A percentile compares a stretch with the other conserved stretches of the same genome.
Evolutionary conservation across 148 eudicot genomes (phyloP).

Genomic region (Camellia lanceoleosa): DNA sequence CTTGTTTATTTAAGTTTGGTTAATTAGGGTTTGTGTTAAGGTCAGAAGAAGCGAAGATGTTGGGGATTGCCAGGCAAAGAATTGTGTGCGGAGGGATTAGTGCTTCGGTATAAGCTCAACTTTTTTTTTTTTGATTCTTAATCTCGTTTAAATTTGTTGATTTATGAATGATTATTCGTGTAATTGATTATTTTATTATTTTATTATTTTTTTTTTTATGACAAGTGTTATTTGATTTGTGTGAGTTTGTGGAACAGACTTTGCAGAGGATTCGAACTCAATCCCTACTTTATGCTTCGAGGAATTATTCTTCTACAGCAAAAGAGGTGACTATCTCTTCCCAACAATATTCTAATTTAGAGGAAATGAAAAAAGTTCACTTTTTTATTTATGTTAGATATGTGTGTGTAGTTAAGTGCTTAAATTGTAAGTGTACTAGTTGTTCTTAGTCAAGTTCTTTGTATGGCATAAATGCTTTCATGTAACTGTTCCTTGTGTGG

Average conservation of each 20-base stretch:
- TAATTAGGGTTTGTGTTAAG: not conserved
- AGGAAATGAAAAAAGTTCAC: not conserved
- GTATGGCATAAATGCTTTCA: no score
- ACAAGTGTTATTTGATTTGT: not conserved
- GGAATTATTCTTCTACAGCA: conserved; percentile 45
- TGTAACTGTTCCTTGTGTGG: no score
- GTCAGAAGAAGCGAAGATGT: conserved; percentile 28
- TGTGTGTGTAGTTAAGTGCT: not conserved
- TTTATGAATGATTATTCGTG: not conserved
- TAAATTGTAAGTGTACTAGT: not conserved
- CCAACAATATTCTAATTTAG: not conserved
- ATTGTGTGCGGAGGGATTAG: conserved; percentile 24
- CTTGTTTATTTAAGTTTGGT: not conserved
- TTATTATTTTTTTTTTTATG: not conserved
- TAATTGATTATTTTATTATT: not conserved
- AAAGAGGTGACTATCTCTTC: conserved; percentile 38
- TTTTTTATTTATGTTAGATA: no score
- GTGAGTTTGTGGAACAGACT: not conserved
- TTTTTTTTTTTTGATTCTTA: not conserved
- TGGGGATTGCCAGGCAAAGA: conserved; percentile 43
- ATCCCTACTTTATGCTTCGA: conserved; percentile 28
- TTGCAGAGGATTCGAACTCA: conserved; percentile 21
- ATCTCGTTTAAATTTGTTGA: not conserved
- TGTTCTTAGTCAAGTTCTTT: no score
- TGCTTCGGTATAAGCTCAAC: conserved; percentile 25